A percentile compares a stretch with the other conserved stretches of the same genome.
Evolutionary conservation across 2,329 filamentous ascomycete genomes (phyloP).

Genomic region (Sporothrix dimorphospora): DNA sequence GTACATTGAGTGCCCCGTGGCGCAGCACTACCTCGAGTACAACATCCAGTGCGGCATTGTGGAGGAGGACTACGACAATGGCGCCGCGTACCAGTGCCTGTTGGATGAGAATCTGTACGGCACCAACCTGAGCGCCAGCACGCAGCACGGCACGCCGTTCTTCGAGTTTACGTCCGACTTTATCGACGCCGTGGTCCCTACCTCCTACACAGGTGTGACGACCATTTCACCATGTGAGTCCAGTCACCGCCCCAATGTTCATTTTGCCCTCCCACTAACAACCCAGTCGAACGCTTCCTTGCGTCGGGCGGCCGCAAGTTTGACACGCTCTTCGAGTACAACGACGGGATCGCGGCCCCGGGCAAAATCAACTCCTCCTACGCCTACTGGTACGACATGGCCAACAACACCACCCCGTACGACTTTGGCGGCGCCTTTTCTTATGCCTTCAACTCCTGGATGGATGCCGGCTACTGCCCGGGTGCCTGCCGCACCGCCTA

Average conservation of each 20-base stretch:
- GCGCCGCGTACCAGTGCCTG: not conserved
- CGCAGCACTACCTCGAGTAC: constrained; percentile 29
- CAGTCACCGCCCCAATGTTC: not conserved
- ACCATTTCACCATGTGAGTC: constrained; percentile 11
- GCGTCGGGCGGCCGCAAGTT: not conserved
- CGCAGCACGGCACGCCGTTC: not conserved
- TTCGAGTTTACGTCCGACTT: constrained; percentile 10
- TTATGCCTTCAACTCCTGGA: constrained; percentile 32
- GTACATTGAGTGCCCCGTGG: constrained; percentile 31
- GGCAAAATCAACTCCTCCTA: not conserved
- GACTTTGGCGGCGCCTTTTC: constrained; percentile 29
- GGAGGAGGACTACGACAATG: not conserved
- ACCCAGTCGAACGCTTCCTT: not conserved
- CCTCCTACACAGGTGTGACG: not conserved
- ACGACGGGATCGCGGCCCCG: not conserved
- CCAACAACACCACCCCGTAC: not conserved
- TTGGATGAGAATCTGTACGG: not conserved
- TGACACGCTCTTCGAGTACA: not conserved
- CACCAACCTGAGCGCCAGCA: not conserved
- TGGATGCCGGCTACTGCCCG: constrained; percentile 32
- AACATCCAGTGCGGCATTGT: constrained; percentile 25
- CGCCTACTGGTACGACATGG: constrained; percentile 20
- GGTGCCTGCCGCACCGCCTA: constrained; percentile 22
- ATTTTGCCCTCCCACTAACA: not conserved
- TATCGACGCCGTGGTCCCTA: not conserved